phyloP scores from a whole-genome alignment of 352 stramenopile species.

The Globisporangium middletonii region DNA sequence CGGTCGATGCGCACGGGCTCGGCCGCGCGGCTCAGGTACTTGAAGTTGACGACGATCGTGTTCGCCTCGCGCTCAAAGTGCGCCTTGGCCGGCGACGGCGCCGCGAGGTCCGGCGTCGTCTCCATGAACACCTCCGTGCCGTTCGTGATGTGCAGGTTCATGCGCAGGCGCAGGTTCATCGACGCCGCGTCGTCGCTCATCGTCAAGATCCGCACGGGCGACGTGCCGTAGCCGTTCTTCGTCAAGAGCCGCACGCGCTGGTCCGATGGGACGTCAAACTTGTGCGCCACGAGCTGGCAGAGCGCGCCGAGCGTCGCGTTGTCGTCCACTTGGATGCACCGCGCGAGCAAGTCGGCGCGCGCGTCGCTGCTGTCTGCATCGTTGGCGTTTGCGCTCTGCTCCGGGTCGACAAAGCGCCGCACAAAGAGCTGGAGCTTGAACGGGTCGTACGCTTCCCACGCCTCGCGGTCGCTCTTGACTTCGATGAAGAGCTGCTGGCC shows the following conservation, averaged over 20 bases:
- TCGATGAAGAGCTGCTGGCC: conserved; percentile 73
- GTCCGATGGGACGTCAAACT: conserved; percentile 37
- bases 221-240: conserved; percentile 64
- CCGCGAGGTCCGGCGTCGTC: conserved; percentile 39
- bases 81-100: conserved; percentile 42
- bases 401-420: conserved; percentile 39
- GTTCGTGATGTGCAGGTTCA: conserved; percentile 63
- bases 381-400: conserved; percentile 1
- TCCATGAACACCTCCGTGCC: conserved; percentile 74
- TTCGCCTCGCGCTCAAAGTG: conserved; percentile 77
- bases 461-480: conserved; percentile 46
- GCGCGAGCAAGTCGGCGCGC: conserved; percentile 28
- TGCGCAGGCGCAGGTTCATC: conserved; percentile 36
- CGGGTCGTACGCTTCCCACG: conserved; percentile 60
- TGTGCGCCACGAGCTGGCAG: conserved; percentile 35
- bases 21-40: conserved; percentile 33
- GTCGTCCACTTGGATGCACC: conserved; percentile 62
- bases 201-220: conserved; percentile 66
- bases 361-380: conserved; percentile 9
- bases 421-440: conserved; percentile 71
- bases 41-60: conserved; percentile 74
- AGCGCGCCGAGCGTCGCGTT: conserved; percentile 49
- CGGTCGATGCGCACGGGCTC: conserved; percentile 66
- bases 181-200: conserved; percentile 33
- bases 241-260: conserved; percentile 57